Conservation (phyloP, 495 filamentous ascomycete genomes). For the Talaromyces nanjingensis region DNA sequence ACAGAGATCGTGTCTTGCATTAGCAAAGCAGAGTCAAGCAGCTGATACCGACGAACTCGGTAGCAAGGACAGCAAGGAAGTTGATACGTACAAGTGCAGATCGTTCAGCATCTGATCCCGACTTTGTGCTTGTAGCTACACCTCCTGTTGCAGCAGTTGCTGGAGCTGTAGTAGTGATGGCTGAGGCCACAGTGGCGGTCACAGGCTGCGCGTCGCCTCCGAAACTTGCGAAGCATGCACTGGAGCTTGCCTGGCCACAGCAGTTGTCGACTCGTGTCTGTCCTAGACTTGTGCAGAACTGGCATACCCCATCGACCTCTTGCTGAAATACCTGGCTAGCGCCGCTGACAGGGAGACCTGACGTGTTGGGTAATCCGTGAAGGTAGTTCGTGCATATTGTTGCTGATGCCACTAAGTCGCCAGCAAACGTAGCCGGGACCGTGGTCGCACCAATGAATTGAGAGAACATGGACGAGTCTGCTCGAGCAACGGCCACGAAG, state of each 20-base stretch:
- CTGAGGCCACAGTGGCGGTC: background rate
- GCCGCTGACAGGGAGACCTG: background rate
- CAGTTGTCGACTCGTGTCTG: slow-evolving; percentile 2
- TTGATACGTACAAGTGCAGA: background rate
- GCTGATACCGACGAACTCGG: background rate
- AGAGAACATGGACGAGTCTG: slow-evolving; percentile 7
- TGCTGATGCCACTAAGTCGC: background rate
- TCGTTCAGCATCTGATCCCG: background rate
- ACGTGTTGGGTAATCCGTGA: background rate
- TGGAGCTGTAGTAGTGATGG: background rate
- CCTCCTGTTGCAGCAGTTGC: background rate
- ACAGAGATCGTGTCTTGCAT: background rate
- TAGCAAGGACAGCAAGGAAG: background rate
- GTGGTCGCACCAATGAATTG: slow-evolving; percentile 7
- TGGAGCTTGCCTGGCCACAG: slow-evolving; percentile 4
- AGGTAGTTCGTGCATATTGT: slow-evolving; percentile 7
- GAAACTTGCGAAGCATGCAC: background rate
- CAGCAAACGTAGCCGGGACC: background rate
- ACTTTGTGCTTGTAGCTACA: background rate
- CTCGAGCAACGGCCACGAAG: background rate
- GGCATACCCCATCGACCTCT: slow-evolving; percentile 2
- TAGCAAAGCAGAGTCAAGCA: background rate
- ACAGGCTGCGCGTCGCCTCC: background rate
- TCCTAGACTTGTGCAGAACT: slow-evolving; percentile 6
- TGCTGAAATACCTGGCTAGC: slow-evolving; percentile 2